A percentile compares a stretch with the other conserved stretches of the same genome.
phyloP scores from a whole-genome alignment of 2,329 filamentous ascomycete genomes.

The Ceratocystis cubensis region DNA sequence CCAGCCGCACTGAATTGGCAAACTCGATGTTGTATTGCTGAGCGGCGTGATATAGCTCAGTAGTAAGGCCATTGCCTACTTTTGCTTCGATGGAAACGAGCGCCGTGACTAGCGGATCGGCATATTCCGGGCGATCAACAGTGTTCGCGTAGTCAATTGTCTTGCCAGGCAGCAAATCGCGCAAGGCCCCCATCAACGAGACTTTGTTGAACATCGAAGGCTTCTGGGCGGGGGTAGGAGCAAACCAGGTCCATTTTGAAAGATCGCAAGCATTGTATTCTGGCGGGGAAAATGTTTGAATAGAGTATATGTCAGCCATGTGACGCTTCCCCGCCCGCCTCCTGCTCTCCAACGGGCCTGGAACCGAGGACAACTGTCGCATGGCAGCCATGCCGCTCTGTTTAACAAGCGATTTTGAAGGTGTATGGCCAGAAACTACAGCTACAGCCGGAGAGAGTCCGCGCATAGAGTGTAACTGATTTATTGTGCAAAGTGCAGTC shows the following conservation, averaged over 20 bases:
- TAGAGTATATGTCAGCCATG: slow-evolving; percentile 38
- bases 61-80: slow-evolving; percentile 4
- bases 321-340: slow-evolving; percentile 41
- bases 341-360: slow-evolving; percentile 44
- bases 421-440: background rate
- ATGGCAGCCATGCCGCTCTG: background rate
- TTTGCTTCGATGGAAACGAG: slow-evolving; percentile 9
- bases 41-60: slow-evolving; percentile 8
- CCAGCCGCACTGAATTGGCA: slow-evolving; percentile 13
- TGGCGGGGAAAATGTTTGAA: slow-evolving; percentile 31
- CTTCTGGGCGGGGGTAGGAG: slow-evolving; percentile 29
- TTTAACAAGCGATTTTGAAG: background rate
- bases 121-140: slow-evolving; percentile 4
- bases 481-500: background rate
- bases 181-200: background rate
- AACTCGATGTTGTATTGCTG: slow-evolving; percentile 15
- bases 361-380: slow-evolving; percentile 33
- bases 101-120: slow-evolving; percentile 13
- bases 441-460: background rate
- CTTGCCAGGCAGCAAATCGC: background rate
- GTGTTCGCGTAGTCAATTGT: slow-evolving; percentile 13
- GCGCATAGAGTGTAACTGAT: background rate
- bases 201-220: slow-evolving; percentile 3
- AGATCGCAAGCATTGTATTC: slow-evolving; percentile 30
- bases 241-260: slow-evolving; percentile 40